These are phyloP conservation scores for Vanderwaltozyma verrucispora DNA, from an alignment of 805 yeast genomes.

Conservation along the genomic window DNA sequence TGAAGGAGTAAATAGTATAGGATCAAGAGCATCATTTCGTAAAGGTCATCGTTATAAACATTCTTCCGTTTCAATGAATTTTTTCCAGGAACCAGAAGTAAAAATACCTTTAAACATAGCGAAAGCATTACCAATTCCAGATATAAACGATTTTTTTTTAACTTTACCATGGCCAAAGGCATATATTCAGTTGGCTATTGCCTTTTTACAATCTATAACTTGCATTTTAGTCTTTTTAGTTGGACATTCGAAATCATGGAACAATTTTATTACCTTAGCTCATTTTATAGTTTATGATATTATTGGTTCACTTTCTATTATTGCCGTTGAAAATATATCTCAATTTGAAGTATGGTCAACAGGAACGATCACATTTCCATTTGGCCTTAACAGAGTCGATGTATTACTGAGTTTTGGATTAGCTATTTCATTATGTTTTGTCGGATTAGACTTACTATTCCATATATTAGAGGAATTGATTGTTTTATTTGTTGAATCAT, in stretches of 20 bases:
- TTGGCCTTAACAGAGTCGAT: slow-evolving; percentile 87
- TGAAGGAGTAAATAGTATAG: slow-evolving; percentile 11
- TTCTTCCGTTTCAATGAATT: slow-evolving; percentile 90
- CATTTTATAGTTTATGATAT: slow-evolving; percentile 86
- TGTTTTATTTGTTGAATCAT: slow-evolving; percentile 26
- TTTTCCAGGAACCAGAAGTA: slow-evolving; percentile 85
- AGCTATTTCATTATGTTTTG: slow-evolving; percentile 75
- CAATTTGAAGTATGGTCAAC: slow-evolving; percentile 89
- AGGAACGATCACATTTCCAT: slow-evolving; percentile 75
- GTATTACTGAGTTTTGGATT: slow-evolving; percentile 82
- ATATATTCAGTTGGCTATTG: slow-evolving; percentile 45
- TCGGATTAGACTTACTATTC: slow-evolving; percentile 80
- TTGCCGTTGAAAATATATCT: slow-evolving; percentile 68
- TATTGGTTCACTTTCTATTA: slow-evolving; percentile 58
- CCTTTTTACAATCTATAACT: slow-evolving; percentile 42
- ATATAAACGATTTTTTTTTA: slow-evolving; percentile 45
- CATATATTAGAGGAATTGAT: slow-evolving; percentile 77
- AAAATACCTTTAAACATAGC: slow-evolving; percentile 73
- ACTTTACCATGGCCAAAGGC: slow-evolving; percentile 52
- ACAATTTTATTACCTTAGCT: slow-evolving; percentile 64
- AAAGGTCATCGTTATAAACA: slow-evolving; percentile 94
- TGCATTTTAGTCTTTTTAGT: slow-evolving; percentile 47
- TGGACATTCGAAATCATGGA: slow-evolving; percentile 49
- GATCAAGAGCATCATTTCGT: slow-evolving; percentile 55
- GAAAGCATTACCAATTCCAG: slow-evolving; percentile 39